Evolutionary conservation across 345 rosid genomes (phyloP).

Genomic region (Cardamine chenopodiifolia): DNA sequence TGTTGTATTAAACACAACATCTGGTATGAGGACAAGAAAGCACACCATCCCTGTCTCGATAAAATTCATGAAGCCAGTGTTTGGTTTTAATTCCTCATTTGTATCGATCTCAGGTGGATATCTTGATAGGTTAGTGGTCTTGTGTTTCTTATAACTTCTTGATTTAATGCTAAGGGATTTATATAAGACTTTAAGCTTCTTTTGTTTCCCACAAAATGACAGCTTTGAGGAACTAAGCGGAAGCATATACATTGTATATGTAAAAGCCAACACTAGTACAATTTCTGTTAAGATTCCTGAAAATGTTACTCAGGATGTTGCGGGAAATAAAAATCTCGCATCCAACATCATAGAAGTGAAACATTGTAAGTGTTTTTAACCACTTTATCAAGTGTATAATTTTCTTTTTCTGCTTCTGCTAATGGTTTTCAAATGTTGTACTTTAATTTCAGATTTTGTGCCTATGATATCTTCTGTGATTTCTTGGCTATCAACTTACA

Average conservation of each 20-base stretch:
- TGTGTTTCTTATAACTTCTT: background rate
- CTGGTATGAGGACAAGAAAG: conserved; percentile 65
- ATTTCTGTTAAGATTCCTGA: conserved; percentile 67
- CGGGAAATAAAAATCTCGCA: conserved; percentile 78
- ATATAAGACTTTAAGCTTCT: background rate
- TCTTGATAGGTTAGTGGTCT: conserved; percentile 67
- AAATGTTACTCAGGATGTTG: conserved; percentile 80
- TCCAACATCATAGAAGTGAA: conserved; percentile 76
- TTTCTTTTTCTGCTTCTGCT: background rate
- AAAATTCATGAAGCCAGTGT: conserved; percentile 79
- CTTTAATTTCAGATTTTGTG: conserved; percentile 59
- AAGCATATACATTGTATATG: conserved; percentile 63
- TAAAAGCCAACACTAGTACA: conserved; percentile 54
- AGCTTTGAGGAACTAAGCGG: conserved; percentile 74
- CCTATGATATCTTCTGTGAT: conserved; percentile 58
- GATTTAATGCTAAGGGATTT: background rate
- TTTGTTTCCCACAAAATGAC: conserved; percentile 31
- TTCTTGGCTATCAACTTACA: conserved; percentile 54
- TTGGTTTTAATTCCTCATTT: conserved; percentile 78
- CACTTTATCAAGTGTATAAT: background rate
- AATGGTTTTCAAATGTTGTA: conserved; percentile 17
- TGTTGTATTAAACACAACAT: conserved; percentile 71
- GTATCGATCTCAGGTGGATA: conserved; percentile 76
- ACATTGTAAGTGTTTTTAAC: conserved; percentile 60
- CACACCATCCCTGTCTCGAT: conserved; percentile 60